phyloP scores from a whole-genome alignment of 177 flowering plant genomes.

The Vitis hybrid region DNA sequence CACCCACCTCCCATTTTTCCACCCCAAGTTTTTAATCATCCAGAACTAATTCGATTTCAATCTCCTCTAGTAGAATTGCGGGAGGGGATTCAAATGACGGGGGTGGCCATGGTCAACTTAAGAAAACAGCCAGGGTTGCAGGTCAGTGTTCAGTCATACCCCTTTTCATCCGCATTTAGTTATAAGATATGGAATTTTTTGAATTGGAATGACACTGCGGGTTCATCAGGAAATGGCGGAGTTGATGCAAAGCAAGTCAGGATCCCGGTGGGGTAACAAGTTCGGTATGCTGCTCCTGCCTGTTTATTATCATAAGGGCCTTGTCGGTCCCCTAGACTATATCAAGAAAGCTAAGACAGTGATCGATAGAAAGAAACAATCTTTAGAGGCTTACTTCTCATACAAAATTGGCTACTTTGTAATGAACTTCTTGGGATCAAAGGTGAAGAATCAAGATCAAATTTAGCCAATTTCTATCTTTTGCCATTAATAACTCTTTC shows the following conservation, averaged over 20 bases:
- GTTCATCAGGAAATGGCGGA: constrained; percentile 48
- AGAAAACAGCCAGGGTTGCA: constrained; percentile 55
- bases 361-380: constrained; percentile 66
- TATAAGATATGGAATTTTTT: neutral
- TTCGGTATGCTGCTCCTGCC: constrained; percentile 75
- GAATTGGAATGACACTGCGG: neutral
- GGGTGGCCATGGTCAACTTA: constrained; percentile 60
- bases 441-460: constrained; percentile 34
- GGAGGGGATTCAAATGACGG: constrained; percentile 53
- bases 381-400: constrained; percentile 65
- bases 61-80: constrained; percentile 21
- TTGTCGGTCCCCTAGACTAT: constrained; percentile 45
- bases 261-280: constrained; percentile 69
- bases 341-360: constrained; percentile 57
- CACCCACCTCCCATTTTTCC: too few relatives aligned
- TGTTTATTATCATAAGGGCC: constrained; percentile 37
- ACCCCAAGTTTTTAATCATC: too few relatives aligned
- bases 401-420: constrained; percentile 38
- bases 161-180: neutral
- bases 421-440: constrained; percentile 60
- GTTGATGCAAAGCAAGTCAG: constrained; percentile 38
- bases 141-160: constrained; percentile 25
- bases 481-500: neutral
- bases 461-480: neutral
- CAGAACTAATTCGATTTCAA: neutral